Conservation (phyloP, 495 filamentous ascomycete genomes). For the Aspergillus nidulans region DNA sequence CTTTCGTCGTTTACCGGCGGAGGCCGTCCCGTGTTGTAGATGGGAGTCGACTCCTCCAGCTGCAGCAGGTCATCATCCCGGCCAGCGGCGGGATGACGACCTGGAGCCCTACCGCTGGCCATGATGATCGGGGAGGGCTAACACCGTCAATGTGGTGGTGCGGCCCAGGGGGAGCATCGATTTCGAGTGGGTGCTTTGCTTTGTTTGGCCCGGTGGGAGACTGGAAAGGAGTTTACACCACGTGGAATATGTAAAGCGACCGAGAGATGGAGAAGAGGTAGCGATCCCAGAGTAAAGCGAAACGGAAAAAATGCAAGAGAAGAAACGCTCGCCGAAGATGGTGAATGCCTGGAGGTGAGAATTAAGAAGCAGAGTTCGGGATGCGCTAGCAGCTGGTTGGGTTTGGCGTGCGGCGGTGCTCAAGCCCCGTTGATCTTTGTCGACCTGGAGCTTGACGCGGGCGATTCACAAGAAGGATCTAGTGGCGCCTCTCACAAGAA, state of each 20-base stretch:
- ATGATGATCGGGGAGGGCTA: constrained; percentile 41
- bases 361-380: constrained; percentile 3
- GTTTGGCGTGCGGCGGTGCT: constrained; percentile 12
- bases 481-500: background rate
- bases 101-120: constrained; percentile 62
- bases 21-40: constrained; percentile 67
- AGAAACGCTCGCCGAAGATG: background rate
- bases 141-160: constrained; percentile 33
- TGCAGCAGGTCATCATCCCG: constrained; percentile 70
- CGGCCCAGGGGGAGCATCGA: constrained; percentile 50
- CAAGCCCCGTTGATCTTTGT: constrained; percentile 4
- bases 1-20: constrained; percentile 74
- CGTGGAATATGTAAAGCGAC: constrained; percentile 7
- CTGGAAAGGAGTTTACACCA: background rate
- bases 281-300: background rate
- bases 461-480: background rate
- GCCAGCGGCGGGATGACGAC: constrained; percentile 53
- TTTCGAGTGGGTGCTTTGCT: constrained; percentile 9
- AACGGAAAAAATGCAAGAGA: background rate
- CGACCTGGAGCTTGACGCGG: constrained; percentile 2
- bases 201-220: constrained; percentile 4
- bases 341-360: constrained; percentile 7
- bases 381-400: constrained; percentile 9
- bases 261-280: background rate
- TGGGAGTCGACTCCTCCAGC: constrained; percentile 60